Conservation (phyloP, 768 basidiomycete genomes). For the Boletus speciosus region DNA sequence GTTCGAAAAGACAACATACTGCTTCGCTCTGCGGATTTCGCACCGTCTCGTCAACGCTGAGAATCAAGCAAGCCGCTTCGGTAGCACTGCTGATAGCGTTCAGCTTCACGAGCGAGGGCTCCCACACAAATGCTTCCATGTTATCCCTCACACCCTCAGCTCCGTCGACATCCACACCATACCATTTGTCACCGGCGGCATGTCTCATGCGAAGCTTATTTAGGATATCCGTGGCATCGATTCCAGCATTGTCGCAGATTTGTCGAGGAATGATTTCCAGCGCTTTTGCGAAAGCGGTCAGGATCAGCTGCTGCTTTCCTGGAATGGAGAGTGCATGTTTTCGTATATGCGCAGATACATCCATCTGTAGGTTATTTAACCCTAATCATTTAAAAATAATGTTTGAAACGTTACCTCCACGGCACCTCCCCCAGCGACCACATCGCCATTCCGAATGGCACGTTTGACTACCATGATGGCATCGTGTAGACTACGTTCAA, state of each 20-base stretch:
- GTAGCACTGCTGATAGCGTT: conserved; percentile 95
- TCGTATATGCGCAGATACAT: conserved; percentile 90
- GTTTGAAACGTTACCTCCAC: conserved; percentile 64
- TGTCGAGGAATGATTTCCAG: conserved; percentile 97
- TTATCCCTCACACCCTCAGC: conserved; percentile 88
- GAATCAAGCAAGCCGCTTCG: conserved; percentile 93
- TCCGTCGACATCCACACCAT: conserved; percentile 92
- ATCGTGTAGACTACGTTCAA: conserved; percentile 95
- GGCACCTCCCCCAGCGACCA: conserved; percentile 97
- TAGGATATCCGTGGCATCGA: conserved; percentile 95
- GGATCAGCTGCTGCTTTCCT: conserved; percentile 91
- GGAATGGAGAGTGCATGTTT: conserved; percentile 89
- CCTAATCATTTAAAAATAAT: background rate
- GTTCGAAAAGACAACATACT: conserved; percentile 44
- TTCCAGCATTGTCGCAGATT: conserved; percentile 96
- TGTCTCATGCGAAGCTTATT: conserved; percentile 98
- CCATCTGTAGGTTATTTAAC: conserved; percentile 67
- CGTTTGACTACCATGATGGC: conserved; percentile 99
- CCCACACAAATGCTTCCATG: conserved; percentile 98
- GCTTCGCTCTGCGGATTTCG: conserved; percentile 92
- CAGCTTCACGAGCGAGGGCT: conserved; percentile 90
- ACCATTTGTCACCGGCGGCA: conserved; percentile 84
- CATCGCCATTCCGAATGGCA: conserved; percentile 90
- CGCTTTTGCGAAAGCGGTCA: conserved; percentile 94
- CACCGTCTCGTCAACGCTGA: conserved; percentile 97